phyloP scores from a whole-genome alignment of 805 yeast genomes.

The Candida argentea region DNA sequence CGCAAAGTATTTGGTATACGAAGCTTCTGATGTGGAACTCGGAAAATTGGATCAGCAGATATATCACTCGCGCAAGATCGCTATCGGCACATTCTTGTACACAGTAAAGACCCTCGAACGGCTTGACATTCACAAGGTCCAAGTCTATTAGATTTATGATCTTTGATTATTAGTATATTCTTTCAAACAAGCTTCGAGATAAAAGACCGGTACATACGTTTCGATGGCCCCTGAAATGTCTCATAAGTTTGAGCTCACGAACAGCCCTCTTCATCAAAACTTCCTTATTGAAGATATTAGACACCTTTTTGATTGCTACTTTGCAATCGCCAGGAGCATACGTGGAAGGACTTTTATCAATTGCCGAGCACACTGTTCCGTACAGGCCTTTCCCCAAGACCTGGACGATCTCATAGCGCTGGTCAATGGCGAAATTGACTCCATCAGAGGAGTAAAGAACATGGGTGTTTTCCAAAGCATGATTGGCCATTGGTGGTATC shows the following conservation, averaged over 20 bases:
- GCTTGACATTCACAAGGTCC: conserved; percentile 54
- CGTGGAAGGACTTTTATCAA: no score
- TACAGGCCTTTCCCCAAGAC: conserved; percentile 79
- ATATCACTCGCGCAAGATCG: conserved; percentile 75
- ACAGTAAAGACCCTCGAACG: conserved; percentile 82
- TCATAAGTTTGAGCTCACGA: conserved; percentile 74
- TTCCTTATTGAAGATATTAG: conserved; percentile 56
- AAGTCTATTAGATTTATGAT: conserved; percentile 66
- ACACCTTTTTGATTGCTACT: conserved; percentile 76
- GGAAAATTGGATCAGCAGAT: conserved; percentile 66
- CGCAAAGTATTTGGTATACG: conserved; percentile 75
- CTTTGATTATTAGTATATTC: conserved; percentile 10
- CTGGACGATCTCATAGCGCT: conserved; percentile 45
- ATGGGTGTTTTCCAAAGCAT: neutral
- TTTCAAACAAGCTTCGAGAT: neutral
- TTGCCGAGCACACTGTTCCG: conserved; percentile 75
- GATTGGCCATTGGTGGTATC: no score
- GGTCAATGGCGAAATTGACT: conserved; percentile 52
- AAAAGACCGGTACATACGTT: conserved; percentile 32
- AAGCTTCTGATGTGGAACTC: conserved; percentile 74
- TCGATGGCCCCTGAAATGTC: conserved; percentile 75
- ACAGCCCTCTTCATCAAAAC: conserved; percentile 69
- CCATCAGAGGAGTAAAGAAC: conserved; percentile 20
- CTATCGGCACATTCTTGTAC: conserved; percentile 78
- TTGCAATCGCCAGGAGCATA: conserved; percentile 11